A percentile compares a stretch with the other conserved stretches of the same genome.
These are phyloP conservation scores for Dendrobium huoshanense DNA, from an alignment of 106 monocot species.

Conservation along the genomic window DNA sequence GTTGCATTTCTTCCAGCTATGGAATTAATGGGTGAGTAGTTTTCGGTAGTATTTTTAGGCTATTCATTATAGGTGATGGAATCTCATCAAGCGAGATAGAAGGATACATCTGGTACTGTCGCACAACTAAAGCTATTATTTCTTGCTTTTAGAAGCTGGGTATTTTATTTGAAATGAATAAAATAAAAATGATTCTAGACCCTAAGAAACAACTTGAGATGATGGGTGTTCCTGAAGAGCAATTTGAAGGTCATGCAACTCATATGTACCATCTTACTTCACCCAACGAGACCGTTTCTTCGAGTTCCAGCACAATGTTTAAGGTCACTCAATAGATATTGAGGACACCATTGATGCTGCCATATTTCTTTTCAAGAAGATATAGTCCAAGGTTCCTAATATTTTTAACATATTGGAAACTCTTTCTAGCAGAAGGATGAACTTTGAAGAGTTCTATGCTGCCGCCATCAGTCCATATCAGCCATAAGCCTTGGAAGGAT, in stretches of 20 bases:
- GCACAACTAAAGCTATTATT: conserved; percentile 81
- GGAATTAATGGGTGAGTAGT: conserved; percentile 92
- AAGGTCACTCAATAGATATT: conserved; percentile 82
- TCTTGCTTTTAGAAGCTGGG: conserved; percentile 86
- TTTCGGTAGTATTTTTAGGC: conserved; percentile 82
- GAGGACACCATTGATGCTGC: conserved; percentile 82
- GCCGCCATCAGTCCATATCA: no score
- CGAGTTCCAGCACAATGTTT: conserved; percentile 98
- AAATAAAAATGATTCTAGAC: conserved; percentile 75
- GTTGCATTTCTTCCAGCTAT: conserved; percentile 96
- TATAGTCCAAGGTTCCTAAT: no score
- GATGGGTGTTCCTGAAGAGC: no score
- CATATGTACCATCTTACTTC: conserved; percentile 92
- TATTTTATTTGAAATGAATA: conserved; percentile 56
- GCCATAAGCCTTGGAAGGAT: no score
- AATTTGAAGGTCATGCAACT: conserved; percentile 84
- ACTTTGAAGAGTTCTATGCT: no score
- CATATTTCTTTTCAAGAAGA: no score
- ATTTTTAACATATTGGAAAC: no score
- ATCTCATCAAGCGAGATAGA: conserved; percentile 87
- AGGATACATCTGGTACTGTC: conserved; percentile 85
- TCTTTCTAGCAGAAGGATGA: no score
- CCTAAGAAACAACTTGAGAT: conserved; percentile 57
- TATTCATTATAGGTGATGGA: conserved; percentile 84
- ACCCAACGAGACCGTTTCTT: conserved; percentile 84